A percentile compares a stretch with the other conserved stretches of the same genome.
Evolutionary conservation across 2,329 filamentous ascomycete species (phyloP).

Genomic region (Dryadomyces quercivorus): DNA sequence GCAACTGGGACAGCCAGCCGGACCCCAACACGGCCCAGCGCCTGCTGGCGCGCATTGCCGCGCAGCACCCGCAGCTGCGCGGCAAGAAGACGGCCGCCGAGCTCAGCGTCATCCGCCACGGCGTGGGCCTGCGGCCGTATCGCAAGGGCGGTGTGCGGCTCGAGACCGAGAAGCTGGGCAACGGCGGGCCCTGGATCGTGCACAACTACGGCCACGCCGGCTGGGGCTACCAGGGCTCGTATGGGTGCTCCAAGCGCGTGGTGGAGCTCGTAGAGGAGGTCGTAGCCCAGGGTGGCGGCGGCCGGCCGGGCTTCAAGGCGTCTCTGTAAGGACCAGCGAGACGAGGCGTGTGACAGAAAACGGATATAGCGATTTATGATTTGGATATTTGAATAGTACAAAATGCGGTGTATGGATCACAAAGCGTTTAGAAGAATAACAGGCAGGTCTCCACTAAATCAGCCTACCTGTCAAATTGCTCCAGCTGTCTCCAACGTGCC

Average conservation of each 20-base stretch:
- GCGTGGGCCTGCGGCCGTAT: constrained; percentile 68
- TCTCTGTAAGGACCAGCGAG: not conserved
- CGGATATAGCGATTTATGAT: not conserved
- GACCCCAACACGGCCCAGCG: constrained; percentile 69
- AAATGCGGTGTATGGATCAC: not conserved
- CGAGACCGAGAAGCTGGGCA: constrained; percentile 52
- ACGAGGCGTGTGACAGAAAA: not conserved
- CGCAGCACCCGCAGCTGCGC: constrained; percentile 49
- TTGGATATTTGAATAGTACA: not conserved
- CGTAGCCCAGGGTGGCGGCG: constrained; percentile 10
- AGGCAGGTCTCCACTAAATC: not conserved
- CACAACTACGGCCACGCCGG: constrained; percentile 74
- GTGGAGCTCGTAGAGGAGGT: constrained; percentile 57
- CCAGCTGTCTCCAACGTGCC: not conserved
- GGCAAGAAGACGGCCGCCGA: constrained; percentile 57
- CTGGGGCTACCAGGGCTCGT: constrained; percentile 61
- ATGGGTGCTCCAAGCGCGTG: constrained; percentile 57
- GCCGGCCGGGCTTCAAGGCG: not conserved
- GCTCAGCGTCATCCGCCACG: constrained; percentile 66
- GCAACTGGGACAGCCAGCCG: constrained; percentile 66
- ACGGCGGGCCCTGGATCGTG: constrained; percentile 42
- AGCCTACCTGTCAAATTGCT: not conserved
- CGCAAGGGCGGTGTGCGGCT: constrained; percentile 62
- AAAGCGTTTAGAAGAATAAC: not conserved
- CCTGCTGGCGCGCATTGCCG: constrained; percentile 71